These are phyloP conservation scores for Hortiboletus flavorubellus DNA, from an alignment of 768 basidiomycete genomes.

Conservation along the genomic window DNA sequence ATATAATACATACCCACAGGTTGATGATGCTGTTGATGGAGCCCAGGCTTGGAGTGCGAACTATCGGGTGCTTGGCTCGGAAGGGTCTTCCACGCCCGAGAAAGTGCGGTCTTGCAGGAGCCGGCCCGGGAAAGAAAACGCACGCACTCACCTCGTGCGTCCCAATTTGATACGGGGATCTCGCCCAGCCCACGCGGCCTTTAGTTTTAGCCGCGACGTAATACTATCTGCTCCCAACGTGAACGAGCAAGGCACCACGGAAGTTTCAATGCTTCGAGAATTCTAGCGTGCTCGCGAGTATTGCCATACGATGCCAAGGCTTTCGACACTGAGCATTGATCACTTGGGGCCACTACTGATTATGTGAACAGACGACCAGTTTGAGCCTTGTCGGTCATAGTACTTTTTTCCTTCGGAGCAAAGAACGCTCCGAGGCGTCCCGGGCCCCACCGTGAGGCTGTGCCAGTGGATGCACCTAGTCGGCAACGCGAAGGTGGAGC, in stretches of 20 bases:
- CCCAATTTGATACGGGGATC: neutral
- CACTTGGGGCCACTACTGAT: slow-evolving; percentile 6
- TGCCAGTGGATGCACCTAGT: slow-evolving; percentile 10
- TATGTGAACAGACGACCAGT: slow-evolving; percentile 8
- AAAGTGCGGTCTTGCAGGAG: neutral
- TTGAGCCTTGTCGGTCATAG: neutral
- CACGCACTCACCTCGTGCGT: neutral
- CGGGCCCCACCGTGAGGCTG: slow-evolving; percentile 10
- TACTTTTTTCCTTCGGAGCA: slow-evolving; percentile 3
- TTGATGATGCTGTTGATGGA: too few species aligned
- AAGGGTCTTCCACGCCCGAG: neutral
- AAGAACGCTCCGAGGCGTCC: slow-evolving; percentile 3
- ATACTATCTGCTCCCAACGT: neutral
- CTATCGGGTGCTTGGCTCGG: slow-evolving; percentile 1
- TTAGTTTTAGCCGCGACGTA: slow-evolving; percentile 4
- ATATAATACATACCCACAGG: slow-evolving; percentile 2
- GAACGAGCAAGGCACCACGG: neutral
- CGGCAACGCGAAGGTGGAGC: slow-evolving; percentile 5
- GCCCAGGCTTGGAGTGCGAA: neutral
- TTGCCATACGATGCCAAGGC: neutral
- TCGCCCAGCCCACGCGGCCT: neutral
- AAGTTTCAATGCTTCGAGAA: neutral
- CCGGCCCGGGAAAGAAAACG: neutral
- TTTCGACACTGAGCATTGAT: neutral
- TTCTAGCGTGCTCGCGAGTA: neutral